Conservation (phyloP, 257 asterid species). For the Scutellaria galericulata region DNA sequence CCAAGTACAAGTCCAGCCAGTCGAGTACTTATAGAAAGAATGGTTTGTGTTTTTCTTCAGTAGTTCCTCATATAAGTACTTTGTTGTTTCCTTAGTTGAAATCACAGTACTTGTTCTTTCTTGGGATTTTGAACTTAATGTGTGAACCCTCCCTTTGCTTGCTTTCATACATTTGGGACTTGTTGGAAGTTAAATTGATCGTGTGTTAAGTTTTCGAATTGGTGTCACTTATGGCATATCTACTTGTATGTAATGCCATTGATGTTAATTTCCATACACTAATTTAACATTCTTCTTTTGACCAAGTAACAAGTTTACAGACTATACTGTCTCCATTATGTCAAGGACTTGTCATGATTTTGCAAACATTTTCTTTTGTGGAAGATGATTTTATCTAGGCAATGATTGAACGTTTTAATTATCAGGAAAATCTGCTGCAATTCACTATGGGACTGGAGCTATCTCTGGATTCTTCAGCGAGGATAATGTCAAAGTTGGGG, state of each 20-base stretch:
- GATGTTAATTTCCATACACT: not conserved
- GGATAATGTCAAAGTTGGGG: slow-evolving; percentile 82
- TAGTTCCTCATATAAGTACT: too few relatives aligned
- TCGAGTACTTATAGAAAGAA: slow-evolving; percentile 77
- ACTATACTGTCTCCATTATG: slow-evolving; percentile 1
- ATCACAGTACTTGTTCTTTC: not conserved
- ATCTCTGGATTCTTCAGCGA: slow-evolving; percentile 91
- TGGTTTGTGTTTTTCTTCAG: slow-evolving; percentile 54
- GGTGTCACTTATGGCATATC: not conserved
- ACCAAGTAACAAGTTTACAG: slow-evolving; percentile 1
- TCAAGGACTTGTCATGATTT: not conserved
- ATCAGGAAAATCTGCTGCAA: slow-evolving; percentile 86
- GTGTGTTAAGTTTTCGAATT: not conserved
- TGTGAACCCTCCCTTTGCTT: not conserved
- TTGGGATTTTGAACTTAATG: not conserved
- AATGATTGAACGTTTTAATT: not conserved
- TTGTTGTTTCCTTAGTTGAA: not conserved
- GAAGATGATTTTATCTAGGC: not conserved
- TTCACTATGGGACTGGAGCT: slow-evolving; percentile 93
- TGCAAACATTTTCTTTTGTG: slow-evolving; percentile 4
- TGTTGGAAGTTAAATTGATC: not conserved
- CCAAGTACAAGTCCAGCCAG: slow-evolving; percentile 76
- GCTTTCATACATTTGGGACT: not conserved
- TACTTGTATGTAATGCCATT: not conserved
- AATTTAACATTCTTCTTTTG: not conserved